Conservation (phyloP, 2,329 filamentous ascomycete species). For the Claviceps quebecensis region DNA sequence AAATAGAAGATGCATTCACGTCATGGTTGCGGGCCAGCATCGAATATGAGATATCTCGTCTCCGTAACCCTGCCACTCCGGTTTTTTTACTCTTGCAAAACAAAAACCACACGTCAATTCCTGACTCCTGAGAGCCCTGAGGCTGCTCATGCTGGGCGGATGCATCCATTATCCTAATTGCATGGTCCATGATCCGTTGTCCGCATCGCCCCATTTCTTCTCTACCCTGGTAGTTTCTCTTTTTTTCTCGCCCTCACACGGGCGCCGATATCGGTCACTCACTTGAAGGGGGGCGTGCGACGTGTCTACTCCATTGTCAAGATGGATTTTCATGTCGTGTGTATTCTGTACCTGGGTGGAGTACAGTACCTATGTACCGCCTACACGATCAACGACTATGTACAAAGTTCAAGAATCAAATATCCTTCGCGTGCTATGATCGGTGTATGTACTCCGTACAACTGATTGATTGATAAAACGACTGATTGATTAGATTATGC, state of each 20-base stretch:
- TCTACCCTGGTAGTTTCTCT: neutral
- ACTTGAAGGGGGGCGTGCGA: too few species aligned
- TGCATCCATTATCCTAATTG: neutral
- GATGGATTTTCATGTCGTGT: too few species aligned
- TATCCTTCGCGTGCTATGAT: neutral
- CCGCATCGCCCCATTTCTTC: neutral
- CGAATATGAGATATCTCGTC: neutral
- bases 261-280: neutral
- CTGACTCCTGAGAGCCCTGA: neutral
- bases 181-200: neutral
- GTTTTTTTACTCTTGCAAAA: neutral
- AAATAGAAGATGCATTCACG: neutral
- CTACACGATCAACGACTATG: neutral
- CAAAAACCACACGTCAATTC: neutral
- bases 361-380: neutral
- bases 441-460: too few species aligned
- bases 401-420: too few species aligned
- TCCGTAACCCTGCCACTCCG: neutral
- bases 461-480: neutral
- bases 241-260: neutral
- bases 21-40: neutral
- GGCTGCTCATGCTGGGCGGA: neutral
- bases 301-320: too few species aligned
- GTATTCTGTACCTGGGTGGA: too few species aligned
- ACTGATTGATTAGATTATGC: slow-evolving; percentile 1